Evolutionary conservation across 2,329 filamentous ascomycete genomes (phyloP).

Genomic region (Aspergillus sp.): DNA sequence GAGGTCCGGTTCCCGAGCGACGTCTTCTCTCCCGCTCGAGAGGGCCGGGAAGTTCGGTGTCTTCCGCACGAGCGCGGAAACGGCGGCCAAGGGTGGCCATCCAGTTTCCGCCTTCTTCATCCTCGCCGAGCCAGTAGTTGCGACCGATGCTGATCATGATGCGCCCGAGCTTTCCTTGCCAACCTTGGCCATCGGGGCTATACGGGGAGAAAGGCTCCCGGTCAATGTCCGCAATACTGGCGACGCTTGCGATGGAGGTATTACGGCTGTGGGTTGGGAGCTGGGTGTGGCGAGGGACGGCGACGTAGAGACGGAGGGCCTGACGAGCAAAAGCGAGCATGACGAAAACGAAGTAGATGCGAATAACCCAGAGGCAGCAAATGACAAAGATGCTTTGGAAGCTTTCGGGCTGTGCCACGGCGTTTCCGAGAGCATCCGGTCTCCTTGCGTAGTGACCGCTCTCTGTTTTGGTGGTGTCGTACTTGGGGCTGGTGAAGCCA

Average conservation of each 20-base stretch:
- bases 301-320: constrained; percentile 65
- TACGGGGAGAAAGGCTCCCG: constrained; percentile 70
- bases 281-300: constrained; percentile 41
- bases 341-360: constrained; percentile 81
- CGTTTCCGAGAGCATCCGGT: constrained; percentile 58
- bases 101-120: constrained; percentile 64
- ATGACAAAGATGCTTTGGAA: constrained; percentile 79
- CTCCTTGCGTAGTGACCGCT: constrained; percentile 32
- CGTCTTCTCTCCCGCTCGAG: constrained; percentile 61
- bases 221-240: constrained; percentile 48
- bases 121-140: constrained; percentile 76
- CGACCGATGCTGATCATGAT: constrained; percentile 72
- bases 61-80: constrained; percentile 54
- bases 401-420: constrained; percentile 65
- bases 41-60: constrained; percentile 45
- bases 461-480: constrained; percentile 62
- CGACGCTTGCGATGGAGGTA: constrained; percentile 50
- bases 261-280: constrained; percentile 46
- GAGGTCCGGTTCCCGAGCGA: constrained; percentile 62
- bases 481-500: constrained; percentile 65
- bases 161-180: constrained; percentile 76
- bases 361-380: constrained; percentile 69
- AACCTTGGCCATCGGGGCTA: constrained; percentile 74
- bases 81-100: constrained; percentile 63
- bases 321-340: constrained; percentile 80